Base-by-base conservation (phyloP, 306 rosid species). In the Chamaecrista fasciculata region DNA sequence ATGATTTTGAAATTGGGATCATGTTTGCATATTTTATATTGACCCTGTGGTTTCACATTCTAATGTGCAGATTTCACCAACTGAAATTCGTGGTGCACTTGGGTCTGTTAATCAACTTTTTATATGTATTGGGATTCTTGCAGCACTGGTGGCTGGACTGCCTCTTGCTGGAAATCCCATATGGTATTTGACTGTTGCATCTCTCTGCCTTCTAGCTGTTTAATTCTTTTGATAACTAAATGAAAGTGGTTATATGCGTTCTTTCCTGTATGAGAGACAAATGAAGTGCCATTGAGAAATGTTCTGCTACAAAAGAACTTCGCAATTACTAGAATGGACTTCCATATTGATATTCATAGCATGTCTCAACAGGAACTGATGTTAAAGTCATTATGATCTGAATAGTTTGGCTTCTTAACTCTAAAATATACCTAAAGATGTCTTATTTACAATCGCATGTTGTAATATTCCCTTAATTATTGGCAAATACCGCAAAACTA, bases 51-150 rank as follows among this genome's bases (percentile, higher is more conserved):
- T 49, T 51, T 73, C 60, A 56, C 31, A 24, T 73, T 52, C 19
- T 63, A 50, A 71, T 78, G 75, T 20, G 67, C 80, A 93, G 98
- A 93, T 93, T 74, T 93, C 98, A 46, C 98, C 98, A 66, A 93
- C 98, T 0, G 93, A 93, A 78, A 87, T 86, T 70, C 96, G 98
- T 2, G 98, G 98, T 49, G 87, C 96, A 29, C 96, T 93, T 69
- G 98, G 98, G 75, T 87, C 98, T 40, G 79, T 90, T 62, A 93
- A 93, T 72, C 98, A 93, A 63, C 90, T 93, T 75, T 90, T 87
- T 63, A 93, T 93, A 69, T 90, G 98, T 23, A 50, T 93, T 21
- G 98, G 98, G 73, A 90, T 93, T 82, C 98, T 93, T 75, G 82
- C 78, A 50, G 98, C 98, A 15, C 73, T 93, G 16, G 72, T 93